Evolutionary conservation across 1,139 yeast species (phyloP).

Genomic region (Zygosaccharomyces sapae): DNA sequence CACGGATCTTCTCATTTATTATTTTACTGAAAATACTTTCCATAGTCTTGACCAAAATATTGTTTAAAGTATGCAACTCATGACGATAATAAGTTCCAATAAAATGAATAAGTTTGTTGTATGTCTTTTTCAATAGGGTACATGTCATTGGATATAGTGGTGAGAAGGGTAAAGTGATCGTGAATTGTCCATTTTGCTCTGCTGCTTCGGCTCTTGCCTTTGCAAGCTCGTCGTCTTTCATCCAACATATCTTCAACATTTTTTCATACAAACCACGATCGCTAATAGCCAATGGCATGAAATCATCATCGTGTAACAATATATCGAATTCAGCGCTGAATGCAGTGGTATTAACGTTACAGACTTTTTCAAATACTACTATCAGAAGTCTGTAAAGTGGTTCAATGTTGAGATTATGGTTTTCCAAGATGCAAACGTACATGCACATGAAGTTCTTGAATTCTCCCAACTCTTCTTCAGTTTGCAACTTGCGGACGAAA

Average conservation of each 20-base stretch:
- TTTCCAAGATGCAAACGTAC: slow-evolving; percentile 73
- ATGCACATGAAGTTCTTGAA: slow-evolving; percentile 63
- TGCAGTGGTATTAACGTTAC: slow-evolving; percentile 50
- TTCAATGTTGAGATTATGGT: slow-evolving; percentile 56
- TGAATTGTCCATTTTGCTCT: slow-evolving; percentile 43
- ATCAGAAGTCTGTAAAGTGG: slow-evolving; percentile 63
- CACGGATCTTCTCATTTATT: slow-evolving; percentile 62
- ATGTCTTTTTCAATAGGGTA: slow-evolving; percentile 62
- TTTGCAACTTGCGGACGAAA: slow-evolving; percentile 35
- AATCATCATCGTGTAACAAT: slow-evolving; percentile 73
- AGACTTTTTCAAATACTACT: slow-evolving; percentile 56
- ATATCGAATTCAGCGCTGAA: slow-evolving; percentile 61
- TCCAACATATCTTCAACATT: slow-evolving; percentile 67
- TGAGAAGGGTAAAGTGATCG: slow-evolving; percentile 82
- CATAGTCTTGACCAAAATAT: slow-evolving; percentile 54
- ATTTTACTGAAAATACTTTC: slow-evolving; percentile 68
- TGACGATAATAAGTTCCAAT: slow-evolving; percentile 55
- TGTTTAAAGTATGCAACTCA: slow-evolving; percentile 48
- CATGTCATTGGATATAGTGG: slow-evolving; percentile 85
- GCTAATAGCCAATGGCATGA: slow-evolving; percentile 77
- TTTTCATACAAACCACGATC: slow-evolving; percentile 57
- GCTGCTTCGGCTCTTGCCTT: slow-evolving; percentile 38
- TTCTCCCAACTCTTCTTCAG: slow-evolving; percentile 40
- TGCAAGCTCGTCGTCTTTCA: slow-evolving; percentile 47
- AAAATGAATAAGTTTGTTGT: slow-evolving; percentile 59